A percentile compares a stretch with the other conserved stretches of the same genome.
These are phyloP conservation scores for Trichophyton equinum DNA, from an alignment of 2,329 filamentous ascomycete genomes.

Conservation along the genomic window DNA sequence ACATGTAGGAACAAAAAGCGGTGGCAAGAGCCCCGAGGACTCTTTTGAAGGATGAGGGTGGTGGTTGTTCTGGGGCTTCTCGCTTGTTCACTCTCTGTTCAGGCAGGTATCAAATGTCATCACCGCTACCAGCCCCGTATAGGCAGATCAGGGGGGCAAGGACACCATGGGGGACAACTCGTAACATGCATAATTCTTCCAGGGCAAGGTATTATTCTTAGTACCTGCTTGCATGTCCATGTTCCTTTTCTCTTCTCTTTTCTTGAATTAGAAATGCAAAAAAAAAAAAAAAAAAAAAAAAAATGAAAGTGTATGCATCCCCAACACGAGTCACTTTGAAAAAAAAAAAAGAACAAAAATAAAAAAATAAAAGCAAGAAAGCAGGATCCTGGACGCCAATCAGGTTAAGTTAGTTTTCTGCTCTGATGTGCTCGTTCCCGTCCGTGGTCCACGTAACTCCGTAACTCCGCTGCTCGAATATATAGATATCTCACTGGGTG, in stretches of 20 bases:
- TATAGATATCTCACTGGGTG: not conserved
- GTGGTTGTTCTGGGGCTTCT: not conserved
- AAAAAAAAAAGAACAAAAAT: not conserved
- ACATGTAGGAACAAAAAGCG: not conserved
- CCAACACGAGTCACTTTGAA: not conserved
- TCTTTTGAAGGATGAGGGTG: not conserved
- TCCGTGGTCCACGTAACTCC: conserved; percentile 4
- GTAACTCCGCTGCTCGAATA: conserved; percentile 9
- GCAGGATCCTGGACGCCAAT: not conserved
- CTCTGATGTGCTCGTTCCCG: not conserved
- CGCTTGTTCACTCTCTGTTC: not conserved
- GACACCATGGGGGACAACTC: not conserved
- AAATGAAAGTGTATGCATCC: not conserved
- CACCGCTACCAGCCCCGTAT: not conserved
- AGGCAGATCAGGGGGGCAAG: not conserved
- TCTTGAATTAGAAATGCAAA: not conserved
- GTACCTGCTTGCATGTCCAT: not conserved
- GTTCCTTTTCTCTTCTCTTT: not conserved
- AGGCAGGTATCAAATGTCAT: not conserved
- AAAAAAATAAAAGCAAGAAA: not conserved
- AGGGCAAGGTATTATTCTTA: not conserved
- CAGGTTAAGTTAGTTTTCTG: not conserved
- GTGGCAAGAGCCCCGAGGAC: not conserved
- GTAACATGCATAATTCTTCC: not conserved
- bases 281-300: not conserved